phyloP scores from a whole-genome alignment of 768 basidiomycete genomes.

The Boletus eberwhitei region DNA sequence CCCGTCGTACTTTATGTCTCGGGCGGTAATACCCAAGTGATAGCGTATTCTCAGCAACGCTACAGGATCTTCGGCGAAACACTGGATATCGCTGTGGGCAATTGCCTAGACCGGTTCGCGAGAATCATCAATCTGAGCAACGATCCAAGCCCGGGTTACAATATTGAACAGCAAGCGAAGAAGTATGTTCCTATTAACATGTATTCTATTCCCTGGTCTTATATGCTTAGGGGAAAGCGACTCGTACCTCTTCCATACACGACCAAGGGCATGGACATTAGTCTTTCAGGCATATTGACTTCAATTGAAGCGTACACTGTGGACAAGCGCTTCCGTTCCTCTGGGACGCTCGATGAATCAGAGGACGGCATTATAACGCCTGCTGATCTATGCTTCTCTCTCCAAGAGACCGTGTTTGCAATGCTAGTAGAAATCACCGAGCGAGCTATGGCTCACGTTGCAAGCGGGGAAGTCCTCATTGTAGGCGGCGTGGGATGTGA shows the following conservation, averaged over 20 bases:
- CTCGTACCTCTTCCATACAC: constrained; percentile 86
- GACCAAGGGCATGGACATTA: constrained; percentile 98
- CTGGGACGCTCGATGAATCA: constrained; percentile 33
- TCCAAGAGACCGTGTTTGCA: constrained; percentile 95
- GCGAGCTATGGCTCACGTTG: constrained; percentile 98
- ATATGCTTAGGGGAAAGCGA: constrained; percentile 64
- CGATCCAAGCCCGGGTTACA: constrained; percentile 94
- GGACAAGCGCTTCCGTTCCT: constrained; percentile 78
- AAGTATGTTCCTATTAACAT: constrained; percentile 45
- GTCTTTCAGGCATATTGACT: constrained; percentile 90
- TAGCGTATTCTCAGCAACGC: constrained; percentile 95
- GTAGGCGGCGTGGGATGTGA: constrained; percentile 99
- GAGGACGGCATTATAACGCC: constrained; percentile 79
- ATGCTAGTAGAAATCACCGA: constrained; percentile 99
- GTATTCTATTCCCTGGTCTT: background rate
- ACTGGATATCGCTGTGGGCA: constrained; percentile 98
- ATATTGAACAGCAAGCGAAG: constrained; percentile 95
- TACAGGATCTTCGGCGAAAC: constrained; percentile 99
- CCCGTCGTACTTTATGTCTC: constrained; percentile 98
- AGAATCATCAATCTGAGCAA: constrained; percentile 92
- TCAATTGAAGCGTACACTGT: constrained; percentile 83
- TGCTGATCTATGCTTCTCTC: constrained; percentile 93
- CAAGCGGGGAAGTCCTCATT: constrained; percentile 92
- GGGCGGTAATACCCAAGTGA: constrained; percentile 98
- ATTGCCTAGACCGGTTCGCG: constrained; percentile 96